A percentile compares a stretch with the other conserved stretches of the same genome.
These are phyloP conservation scores for Neurospora sp. DNA, from an alignment of 2,329 filamentous ascomycete genomes.

Conservation along the genomic window DNA sequence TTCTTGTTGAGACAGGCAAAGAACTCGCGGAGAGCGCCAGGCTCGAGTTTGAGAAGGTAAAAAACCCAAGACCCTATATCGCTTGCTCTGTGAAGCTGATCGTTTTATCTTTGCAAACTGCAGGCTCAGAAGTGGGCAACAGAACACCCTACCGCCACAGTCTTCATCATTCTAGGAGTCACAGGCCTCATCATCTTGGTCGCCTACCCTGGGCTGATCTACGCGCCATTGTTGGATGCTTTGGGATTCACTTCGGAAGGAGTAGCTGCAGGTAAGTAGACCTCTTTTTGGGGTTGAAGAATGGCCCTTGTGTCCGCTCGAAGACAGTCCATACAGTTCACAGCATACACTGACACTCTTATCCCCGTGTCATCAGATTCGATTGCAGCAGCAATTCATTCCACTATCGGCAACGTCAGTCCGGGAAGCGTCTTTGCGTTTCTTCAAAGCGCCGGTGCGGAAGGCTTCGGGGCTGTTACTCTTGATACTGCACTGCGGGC, in stretches of 20 bases:
- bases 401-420: constrained; percentile 8
- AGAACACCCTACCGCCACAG: neutral
- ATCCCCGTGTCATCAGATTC: constrained; percentile 9
- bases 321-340: neutral
- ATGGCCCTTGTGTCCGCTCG: neutral
- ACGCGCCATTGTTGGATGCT: neutral
- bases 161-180: neutral
- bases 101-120: neutral
- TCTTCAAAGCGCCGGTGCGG: constrained; percentile 17
- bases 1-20: neutral
- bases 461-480: constrained; percentile 11
- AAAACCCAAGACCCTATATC: neutral
- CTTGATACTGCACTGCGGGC: constrained; percentile 8
- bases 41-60: neutral
- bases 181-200: neutral
- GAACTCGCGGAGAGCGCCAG: neutral
- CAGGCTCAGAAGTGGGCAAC: neutral
- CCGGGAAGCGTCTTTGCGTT: constrained; percentile 13
- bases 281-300: neutral
- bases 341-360: neutral
- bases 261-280: neutral
- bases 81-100: neutral
- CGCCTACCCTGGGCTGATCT: neutral
- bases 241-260: neutral
- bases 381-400: constrained; percentile 10